Evolutionary conservation across 768 basidiomycete genomes (phyloP).

Genomic region (Suillus plorans): DNA sequence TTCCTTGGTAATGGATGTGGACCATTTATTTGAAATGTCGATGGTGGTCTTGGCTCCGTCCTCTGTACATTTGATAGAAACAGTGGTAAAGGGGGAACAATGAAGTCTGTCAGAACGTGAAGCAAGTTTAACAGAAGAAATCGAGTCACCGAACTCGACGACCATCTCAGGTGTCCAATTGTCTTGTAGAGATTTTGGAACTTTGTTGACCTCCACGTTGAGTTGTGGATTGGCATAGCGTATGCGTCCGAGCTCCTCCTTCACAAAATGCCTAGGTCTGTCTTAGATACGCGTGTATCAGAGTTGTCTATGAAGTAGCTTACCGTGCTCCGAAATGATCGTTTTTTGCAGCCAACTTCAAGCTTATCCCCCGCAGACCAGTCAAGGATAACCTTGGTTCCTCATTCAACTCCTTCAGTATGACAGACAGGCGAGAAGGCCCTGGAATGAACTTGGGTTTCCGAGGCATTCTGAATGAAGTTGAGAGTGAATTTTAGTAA

Average conservation of each 20-base stretch:
- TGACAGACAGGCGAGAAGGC: conserved; percentile 54
- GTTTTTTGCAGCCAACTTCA: conserved; percentile 60
- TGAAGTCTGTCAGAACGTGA: not conserved
- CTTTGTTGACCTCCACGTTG: conserved; percentile 56
- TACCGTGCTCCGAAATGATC: conserved; percentile 79
- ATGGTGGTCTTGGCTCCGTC: conserved; percentile 48
- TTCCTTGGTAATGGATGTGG: conserved; percentile 63
- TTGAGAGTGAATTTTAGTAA: conserved; percentile 3
- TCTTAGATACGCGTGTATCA: conserved; percentile 22
- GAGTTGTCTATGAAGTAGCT: conserved; percentile 15
- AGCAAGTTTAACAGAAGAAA: not conserved
- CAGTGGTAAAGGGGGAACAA: not conserved
- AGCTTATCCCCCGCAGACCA: conserved; percentile 49
- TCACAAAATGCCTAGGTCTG: conserved; percentile 60
- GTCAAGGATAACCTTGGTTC: conserved; percentile 51
- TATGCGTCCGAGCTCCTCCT: conserved; percentile 77
- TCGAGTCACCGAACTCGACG: conserved; percentile 61
- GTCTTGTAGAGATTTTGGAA: conserved; percentile 52
- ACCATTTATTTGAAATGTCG: conserved; percentile 67
- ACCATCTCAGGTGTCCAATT: conserved; percentile 61
- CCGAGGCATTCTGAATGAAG: conserved; percentile 2
- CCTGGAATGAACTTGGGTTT: conserved; percentile 36
- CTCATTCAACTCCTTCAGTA: conserved; percentile 51
- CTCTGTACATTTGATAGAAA: conserved; percentile 32
- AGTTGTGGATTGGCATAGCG: conserved; percentile 72